Evolutionary conservation across 257 asterid species (phyloP), one percentile per base, ranked within the genome.

Genomic region (Solanum etuberosum): DNA sequence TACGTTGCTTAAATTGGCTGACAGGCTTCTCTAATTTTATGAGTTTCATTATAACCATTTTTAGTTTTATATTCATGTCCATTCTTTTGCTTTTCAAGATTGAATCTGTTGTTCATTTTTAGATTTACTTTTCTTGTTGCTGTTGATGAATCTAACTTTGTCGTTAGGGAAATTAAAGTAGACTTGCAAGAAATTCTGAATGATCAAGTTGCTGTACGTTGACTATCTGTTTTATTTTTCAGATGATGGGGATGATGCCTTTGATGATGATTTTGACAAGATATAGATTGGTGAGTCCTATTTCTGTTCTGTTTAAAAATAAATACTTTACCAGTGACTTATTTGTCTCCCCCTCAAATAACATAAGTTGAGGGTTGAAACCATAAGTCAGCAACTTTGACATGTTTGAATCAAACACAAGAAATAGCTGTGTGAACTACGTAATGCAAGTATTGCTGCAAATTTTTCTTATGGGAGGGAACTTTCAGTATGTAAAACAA

Each of bases 231-330:
- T 80, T 48, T 87, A 72, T 88, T 89, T 91, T 37, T 88, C 92
- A 96, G 99, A 96, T 90, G 98, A 90, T 88, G 96, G 94, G 11
- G 93, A 90, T 86, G 91, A 92, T 84, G 96, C 90, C 80, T 92
- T 95, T 48, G 98, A 94, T 67, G 98, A 94, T 87, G 99, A 96
- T 91, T 95, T 95, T 92, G 97, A 95, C 91, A 94, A 91, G 94
- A 87, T 94, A 88, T 94, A 93, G 92, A 88, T 59, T 83, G 93
- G 98, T 95, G 85, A 80, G 85, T 73, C 67, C 18, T 10, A 5
- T 18, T 78, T 46, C 67, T 78, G 11, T 16, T 27, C 25, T 78
- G 84, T 43, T 77, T 46, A 2, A 29, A 46, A 46, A 27, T 20
- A 29, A 16, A 29, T 27, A 80, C 67, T 29, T 46, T 29, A 29